Conservation (phyloP, 2,329 filamentous ascomycete genomes). For the Epichloe sp. region DNA sequence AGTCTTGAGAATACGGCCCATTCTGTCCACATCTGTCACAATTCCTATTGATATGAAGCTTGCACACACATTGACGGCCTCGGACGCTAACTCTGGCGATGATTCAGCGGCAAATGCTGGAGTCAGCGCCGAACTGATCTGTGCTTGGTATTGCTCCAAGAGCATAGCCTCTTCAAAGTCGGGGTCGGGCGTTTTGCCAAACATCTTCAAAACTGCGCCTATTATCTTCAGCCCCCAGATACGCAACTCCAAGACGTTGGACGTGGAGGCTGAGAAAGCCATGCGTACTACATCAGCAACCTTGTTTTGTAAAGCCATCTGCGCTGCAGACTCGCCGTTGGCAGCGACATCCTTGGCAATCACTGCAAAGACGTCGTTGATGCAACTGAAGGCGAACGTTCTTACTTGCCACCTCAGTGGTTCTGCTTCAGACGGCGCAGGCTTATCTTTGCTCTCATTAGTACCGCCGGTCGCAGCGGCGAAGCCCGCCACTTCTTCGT, state of each 20-base stretch:
- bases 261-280: slow-evolving; percentile 94
- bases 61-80: slow-evolving; percentile 95
- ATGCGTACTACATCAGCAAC: slow-evolving; percentile 91
- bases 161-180: slow-evolving; percentile 96
- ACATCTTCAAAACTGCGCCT: slow-evolving; percentile 86
- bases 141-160: slow-evolving; percentile 94
- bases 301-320: slow-evolving; percentile 64
- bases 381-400: slow-evolving; percentile 81
- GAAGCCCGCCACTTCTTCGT: slow-evolving; percentile 95
- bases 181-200: slow-evolving; percentile 87
- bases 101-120: slow-evolving; percentile 94
- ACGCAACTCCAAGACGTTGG: slow-evolving; percentile 76
- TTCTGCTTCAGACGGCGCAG: slow-evolving; percentile 56
- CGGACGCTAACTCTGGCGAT: slow-evolving; percentile 86
- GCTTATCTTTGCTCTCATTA: slow-evolving; percentile 37
- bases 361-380: slow-evolving; percentile 69
- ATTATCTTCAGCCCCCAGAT: slow-evolving; percentile 91
- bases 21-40: slow-evolving; percentile 93
- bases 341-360: slow-evolving; percentile 67
- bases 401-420: slow-evolving; percentile 90
- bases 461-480: slow-evolving; percentile 55
- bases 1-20: slow-evolving; percentile 94
- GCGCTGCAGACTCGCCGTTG: slow-evolving; percentile 66
- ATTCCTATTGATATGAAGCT: slow-evolving; percentile 95
- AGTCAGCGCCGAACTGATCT: slow-evolving; percentile 92